A percentile compares a stretch with the other conserved stretches of the same genome.
phyloP scores from a whole-genome alignment of 2,329 filamentous ascomycete species.

The Botrytis elliptica region DNA sequence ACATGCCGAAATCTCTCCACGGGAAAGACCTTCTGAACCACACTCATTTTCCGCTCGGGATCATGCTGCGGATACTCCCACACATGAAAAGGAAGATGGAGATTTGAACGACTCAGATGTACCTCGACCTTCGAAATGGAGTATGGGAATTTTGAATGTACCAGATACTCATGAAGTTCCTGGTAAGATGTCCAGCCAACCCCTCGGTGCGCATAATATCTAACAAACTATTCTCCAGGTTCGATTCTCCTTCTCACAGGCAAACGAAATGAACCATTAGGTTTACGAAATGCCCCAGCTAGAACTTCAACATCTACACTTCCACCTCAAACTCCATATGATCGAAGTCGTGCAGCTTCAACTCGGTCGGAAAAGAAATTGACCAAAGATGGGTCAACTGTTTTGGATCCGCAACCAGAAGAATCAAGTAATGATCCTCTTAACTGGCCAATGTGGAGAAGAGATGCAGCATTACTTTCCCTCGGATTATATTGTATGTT shows the following conservation, averaged over 20 bases:
- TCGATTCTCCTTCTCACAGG: conserved; percentile 57
- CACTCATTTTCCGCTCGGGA: conserved; percentile 33
- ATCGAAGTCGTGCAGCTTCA: conserved; percentile 23
- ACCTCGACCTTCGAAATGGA: conserved; percentile 49
- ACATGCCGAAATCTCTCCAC: neutral
- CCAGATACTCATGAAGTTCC: conserved; percentile 81
- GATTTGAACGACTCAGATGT: conserved; percentile 20
- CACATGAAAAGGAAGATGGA: conserved; percentile 14
- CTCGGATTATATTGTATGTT: conserved; percentile 92
- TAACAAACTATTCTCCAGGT: conserved; percentile 42
- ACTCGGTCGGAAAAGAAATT: conserved; percentile 60
- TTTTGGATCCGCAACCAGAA: conserved; percentile 88
- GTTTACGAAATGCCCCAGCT: conserved; percentile 42
- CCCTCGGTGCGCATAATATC: neutral
- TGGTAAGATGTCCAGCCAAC: conserved; percentile 50
- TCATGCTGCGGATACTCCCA: conserved; percentile 22
- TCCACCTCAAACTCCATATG: conserved; percentile 25
- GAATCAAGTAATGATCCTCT: conserved; percentile 87
- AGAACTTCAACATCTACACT: conserved; percentile 57
- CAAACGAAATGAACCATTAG: conserved; percentile 49
- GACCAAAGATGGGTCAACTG: conserved; percentile 77
- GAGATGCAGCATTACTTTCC: conserved; percentile 76
- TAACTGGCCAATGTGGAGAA: conserved; percentile 83
- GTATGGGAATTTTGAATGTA: conserved; percentile 81
- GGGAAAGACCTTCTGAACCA: conserved; percentile 14